Evolutionary conservation across 805 yeast species (phyloP), one percentile per base, ranked within the genome.

Genomic region (Candida golubevii): DNA sequence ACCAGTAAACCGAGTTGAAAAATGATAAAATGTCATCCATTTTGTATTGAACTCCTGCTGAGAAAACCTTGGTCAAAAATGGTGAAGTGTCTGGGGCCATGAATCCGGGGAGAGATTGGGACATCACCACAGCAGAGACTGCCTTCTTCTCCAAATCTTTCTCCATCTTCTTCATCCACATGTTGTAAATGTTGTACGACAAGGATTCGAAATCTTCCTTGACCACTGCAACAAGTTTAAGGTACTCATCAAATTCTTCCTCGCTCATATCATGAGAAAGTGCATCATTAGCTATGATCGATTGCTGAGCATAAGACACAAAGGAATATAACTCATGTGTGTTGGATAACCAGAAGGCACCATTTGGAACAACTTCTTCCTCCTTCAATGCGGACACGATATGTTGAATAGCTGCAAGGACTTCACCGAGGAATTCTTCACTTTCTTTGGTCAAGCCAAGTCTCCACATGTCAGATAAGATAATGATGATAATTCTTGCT

Each of bases 401-500:
- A 40, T 79, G 80, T 70, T 91, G 98, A 54, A 93, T 88, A 1
- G 86, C 85, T 27, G 87, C 79, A 61, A 91, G 75, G 2, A 89
- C 95, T 61, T 85, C 90, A 38, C 97, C 97, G 49, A 93, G 71
- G 61, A 93, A 86, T 45, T 81, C 82, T 70, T 93, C 98, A 60
- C 91, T 82, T 65, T 91, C 97, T 53, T 85, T 81, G 12, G 97
- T 88, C 57, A 89, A 77, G 2, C 98, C 98, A 38, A 91, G 74
- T 67, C 98, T 79, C 99, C 99, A 93, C 98, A 93, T 89, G 65
- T 93, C 99, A 58, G 95, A 83, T 51, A 91, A 73, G 30, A 91
- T 84, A 53, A 93, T 85, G 58, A 93, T 91, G 58, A 93, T 82
- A 53, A 93, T 88, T 72, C 97, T 82, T 1, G 97, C 93, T 26